phyloP scores from a whole-genome alignment of 768 basidiomycete genomes.

The Dacryopinax primogenitus region DNA sequence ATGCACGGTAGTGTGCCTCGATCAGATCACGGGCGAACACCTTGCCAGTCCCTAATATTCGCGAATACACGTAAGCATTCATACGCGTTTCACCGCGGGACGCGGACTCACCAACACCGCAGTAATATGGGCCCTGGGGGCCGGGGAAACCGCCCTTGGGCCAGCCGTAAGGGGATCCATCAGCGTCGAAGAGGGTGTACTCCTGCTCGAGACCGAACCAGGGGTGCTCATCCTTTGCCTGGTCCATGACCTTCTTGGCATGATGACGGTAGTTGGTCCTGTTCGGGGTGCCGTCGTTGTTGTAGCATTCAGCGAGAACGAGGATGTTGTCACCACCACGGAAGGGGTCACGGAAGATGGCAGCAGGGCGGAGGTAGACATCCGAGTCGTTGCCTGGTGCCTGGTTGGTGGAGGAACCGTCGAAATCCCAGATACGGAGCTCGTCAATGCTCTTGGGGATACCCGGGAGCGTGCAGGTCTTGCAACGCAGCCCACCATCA shows the following conservation, averaged over 20 bases:
- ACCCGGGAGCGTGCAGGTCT: constrained; percentile 87
- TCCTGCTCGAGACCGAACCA: constrained; percentile 99
- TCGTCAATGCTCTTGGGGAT: constrained; percentile 77
- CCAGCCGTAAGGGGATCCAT: constrained; percentile 87
- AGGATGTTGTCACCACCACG: constrained; percentile 96
- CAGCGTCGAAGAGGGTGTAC: constrained; percentile 91
- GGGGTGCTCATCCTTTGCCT: constrained; percentile 61
- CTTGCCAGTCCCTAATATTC: constrained; percentile 68
- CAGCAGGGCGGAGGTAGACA: constrained; percentile 91
- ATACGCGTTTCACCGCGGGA: neutral
- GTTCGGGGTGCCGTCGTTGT: constrained; percentile 98
- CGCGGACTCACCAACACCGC: constrained; percentile 71
- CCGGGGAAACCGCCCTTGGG: constrained; percentile 99
- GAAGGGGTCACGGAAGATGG: constrained; percentile 99
- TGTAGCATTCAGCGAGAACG: constrained; percentile 94
- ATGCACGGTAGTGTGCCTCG: constrained; percentile 97
- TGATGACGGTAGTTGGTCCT: constrained; percentile 90
- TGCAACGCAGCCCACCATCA: constrained; percentile 84
- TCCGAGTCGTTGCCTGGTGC: constrained; percentile 93
- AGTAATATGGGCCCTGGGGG: constrained; percentile 99
- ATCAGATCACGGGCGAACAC: constrained; percentile 97
- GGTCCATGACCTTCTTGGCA: constrained; percentile 91
- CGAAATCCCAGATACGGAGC: constrained; percentile 98
- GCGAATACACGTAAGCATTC: neutral
- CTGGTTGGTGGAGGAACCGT: constrained; percentile 95